Evolutionary conservation across 148 eudicot species (phyloP).

Genomic region (Rhododendron williamsianum): DNA sequence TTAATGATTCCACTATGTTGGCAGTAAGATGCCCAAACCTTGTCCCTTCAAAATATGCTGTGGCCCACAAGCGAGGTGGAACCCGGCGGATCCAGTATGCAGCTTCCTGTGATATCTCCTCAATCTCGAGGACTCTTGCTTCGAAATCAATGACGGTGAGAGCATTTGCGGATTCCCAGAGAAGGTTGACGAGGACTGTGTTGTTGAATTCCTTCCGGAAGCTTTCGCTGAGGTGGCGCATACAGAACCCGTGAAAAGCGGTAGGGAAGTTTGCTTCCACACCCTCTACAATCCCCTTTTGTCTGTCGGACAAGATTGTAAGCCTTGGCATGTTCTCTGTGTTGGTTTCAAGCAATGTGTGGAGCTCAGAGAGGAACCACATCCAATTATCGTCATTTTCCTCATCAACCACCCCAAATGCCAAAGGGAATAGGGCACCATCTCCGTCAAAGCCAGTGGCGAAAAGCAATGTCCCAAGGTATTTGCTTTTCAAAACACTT

Average conservation of each 20-base stretch:
- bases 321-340: slow-evolving; percentile 71
- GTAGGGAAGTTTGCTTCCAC: slow-evolving; percentile 64
- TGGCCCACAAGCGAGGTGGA: slow-evolving; percentile 65
- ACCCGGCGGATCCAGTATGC: slow-evolving; percentile 54
- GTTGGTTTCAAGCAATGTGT: slow-evolving; percentile 52
- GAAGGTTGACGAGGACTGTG: slow-evolving; percentile 44
- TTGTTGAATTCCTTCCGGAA: slow-evolving; percentile 65
- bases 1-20: slow-evolving; percentile 38
- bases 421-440: slow-evolving; percentile 60
- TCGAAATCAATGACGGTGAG: slow-evolving; percentile 49
- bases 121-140: slow-evolving; percentile 49
- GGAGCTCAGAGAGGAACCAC: slow-evolving; percentile 81
- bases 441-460: slow-evolving; percentile 73
- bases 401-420: slow-evolving; percentile 74
- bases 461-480: slow-evolving; percentile 57
- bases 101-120: slow-evolving; percentile 56
- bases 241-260: slow-evolving; percentile 68
- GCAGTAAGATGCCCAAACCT: slow-evolving; percentile 56
- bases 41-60: slow-evolving; percentile 54
- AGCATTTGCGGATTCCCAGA: slow-evolving; percentile 61
- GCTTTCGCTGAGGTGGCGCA: slow-evolving; percentile 58
- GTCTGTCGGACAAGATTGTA: slow-evolving; percentile 61
- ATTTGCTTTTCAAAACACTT: slow-evolving; percentile 53
- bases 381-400: slow-evolving; percentile 75
- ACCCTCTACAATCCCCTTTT: slow-evolving; percentile 51